phyloP scores from a whole-genome alignment of 1,284 basidiomycete genomes.

The Melampsora abietis-canadensis region DNA sequence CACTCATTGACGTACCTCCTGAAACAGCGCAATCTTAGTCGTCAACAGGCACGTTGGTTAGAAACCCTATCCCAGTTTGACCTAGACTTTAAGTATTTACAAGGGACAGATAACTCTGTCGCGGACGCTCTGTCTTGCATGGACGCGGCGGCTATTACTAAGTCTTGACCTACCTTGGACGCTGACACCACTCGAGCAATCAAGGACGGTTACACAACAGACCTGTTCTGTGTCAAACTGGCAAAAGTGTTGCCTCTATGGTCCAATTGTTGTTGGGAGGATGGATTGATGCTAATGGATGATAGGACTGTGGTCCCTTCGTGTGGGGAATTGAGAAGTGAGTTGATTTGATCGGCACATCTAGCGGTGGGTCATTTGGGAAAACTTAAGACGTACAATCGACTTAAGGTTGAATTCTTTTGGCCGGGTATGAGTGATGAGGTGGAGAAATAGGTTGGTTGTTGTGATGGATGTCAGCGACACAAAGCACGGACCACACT shows the following conservation, averaged over 20 bases:
- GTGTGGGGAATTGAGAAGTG: neutral
- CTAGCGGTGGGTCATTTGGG: neutral
- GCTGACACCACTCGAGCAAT: neutral
- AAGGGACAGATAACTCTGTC: neutral
- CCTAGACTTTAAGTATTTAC: neutral
- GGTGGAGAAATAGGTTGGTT: neutral
- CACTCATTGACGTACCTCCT: constrained; percentile 3
- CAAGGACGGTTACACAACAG: neutral
- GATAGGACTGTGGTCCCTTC: neutral
- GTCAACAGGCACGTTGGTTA: neutral
- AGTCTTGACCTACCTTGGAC: neutral
- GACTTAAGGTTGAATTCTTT: neutral
- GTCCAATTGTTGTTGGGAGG: neutral
- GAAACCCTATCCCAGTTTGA: neutral
- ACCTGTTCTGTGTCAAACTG: constrained; percentile 1
- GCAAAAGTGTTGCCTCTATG: constrained; percentile 1
- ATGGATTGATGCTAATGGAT: neutral
- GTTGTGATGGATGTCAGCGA: neutral
- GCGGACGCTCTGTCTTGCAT: neutral
- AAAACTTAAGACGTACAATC: neutral
- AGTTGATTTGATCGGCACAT: neutral
- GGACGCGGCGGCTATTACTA: neutral
- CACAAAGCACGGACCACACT: neutral
- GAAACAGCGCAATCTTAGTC: neutral
- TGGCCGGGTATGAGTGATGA: neutral